These are phyloP conservation scores for Zymoseptoria pseudotritici DNA, from an alignment of 2,329 filamentous ascomycete genomes.

Conservation along the genomic window DNA sequence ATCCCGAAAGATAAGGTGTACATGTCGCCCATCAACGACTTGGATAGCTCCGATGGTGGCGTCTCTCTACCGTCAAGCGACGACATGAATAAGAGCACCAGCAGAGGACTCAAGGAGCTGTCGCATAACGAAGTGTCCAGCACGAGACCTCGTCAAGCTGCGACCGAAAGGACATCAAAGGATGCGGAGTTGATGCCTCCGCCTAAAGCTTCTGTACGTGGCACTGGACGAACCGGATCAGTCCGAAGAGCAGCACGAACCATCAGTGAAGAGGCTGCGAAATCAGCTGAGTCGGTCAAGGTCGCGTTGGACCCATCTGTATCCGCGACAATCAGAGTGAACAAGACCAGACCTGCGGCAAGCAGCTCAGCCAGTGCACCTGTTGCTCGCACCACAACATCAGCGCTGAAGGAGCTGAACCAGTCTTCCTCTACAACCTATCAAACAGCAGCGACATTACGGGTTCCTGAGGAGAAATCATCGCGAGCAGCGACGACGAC, in stretches of 20 bases:
- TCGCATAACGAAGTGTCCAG: constrained; percentile 37
- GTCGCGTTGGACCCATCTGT: constrained; percentile 19
- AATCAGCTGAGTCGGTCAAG: constrained; percentile 19
- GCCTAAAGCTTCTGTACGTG: constrained; percentile 18
- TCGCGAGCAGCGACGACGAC: constrained; percentile 20
- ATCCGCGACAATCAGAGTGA: constrained; percentile 16
- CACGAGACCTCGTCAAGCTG: constrained; percentile 9
- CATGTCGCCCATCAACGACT: constrained; percentile 30
- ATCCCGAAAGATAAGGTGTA: constrained; percentile 44
- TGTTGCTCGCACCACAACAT: constrained; percentile 9
- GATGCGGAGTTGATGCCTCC: constrained; percentile 29
- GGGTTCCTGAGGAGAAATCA: constrained; percentile 23
- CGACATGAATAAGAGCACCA: constrained; percentile 26
- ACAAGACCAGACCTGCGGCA: constrained; percentile 15
- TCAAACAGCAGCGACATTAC: constrained; percentile 18
- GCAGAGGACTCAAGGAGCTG: constrained; percentile 38
- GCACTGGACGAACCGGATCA: constrained; percentile 19
- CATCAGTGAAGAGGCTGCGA: constrained; percentile 28
- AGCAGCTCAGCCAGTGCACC: constrained; percentile 10
- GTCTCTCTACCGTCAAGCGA: constrained; percentile 27
- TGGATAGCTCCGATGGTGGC: constrained; percentile 22
- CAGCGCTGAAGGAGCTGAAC: constrained; percentile 20
- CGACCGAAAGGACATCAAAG: constrained; percentile 14
- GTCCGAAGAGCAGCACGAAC: constrained; percentile 25
- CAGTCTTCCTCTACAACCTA: constrained; percentile 19